Evolutionary conservation across 2,329 filamentous ascomycete genomes (phyloP), one percentile per base, ranked within the genome.

Genomic region (Clonostachys sp.): DNA sequence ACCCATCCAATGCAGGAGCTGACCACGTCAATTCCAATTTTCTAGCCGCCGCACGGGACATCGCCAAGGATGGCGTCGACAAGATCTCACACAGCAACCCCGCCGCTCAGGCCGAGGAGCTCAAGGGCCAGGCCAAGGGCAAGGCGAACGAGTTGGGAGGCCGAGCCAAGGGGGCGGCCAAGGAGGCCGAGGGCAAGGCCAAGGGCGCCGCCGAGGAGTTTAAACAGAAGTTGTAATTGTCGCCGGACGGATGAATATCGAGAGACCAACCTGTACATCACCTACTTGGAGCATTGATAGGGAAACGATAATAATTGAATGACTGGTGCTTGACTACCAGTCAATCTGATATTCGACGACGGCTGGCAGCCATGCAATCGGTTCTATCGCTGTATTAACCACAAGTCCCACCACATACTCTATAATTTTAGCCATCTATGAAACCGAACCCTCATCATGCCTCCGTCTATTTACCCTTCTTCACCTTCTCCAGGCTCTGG

Each of bases 91-190:
- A 52, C 17, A 61, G 61, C 46, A 63, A 70, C 51, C 60, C 64
- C 4, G 59, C 60, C n/a, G 68, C 63, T 44, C 59, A 63, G 55
- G 53, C 62, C 5, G 45, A 58, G 33, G 61, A 62, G 53, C 46
- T 68, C 14, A 57, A 57, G 46, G 68, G 68, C 45, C 57, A 72
- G 50, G 65, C 63, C 13, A 62, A 66, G 49, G 65, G 64, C 30
- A 63, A 63, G 48, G 64, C 69, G 0, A 56, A 62, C 33, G 61
- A 71, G 50, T 49, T 65, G 10, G 64, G 69, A 56, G 73, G 71
- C 9, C 61, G 74, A 53, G 71, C 68, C 2, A 63, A 76, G 55
- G 73, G 72, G 2, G 57, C 61, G 33, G 65, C 65, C 1, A 84
- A 55, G 34, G 55, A 67, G 36, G 51, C 57, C 5, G 59, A 68